Evolutionary conservation across 176 grass and related monocot species (phyloP).

Genomic region (Musa schizocarpa): DNA sequence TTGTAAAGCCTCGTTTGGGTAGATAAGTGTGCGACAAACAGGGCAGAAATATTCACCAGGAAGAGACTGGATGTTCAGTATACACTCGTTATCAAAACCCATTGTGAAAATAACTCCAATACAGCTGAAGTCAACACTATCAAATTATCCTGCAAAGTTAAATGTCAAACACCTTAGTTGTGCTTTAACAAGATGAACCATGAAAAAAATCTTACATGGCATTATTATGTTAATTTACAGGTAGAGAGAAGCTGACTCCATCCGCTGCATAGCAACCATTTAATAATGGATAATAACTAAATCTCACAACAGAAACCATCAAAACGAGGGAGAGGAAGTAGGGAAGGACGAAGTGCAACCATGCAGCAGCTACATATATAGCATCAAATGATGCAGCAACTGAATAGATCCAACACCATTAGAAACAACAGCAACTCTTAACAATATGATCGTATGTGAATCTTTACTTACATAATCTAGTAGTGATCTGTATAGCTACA

Average conservation of each 20-base stretch:
- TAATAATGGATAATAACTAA: background rate
- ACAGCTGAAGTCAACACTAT: background rate
- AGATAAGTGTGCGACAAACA: constrained; percentile 92
- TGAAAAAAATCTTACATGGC: background rate
- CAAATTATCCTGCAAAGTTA: background rate
- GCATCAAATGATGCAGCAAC: too few relatives aligned
- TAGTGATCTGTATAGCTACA: too few relatives aligned
- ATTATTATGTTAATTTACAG: background rate
- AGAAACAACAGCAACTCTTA: too few relatives aligned
- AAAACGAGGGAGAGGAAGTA: background rate
- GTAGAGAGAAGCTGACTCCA: background rate
- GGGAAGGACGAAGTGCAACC: too few relatives aligned
- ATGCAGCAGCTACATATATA: too few relatives aligned
- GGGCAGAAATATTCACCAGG: constrained; percentile 99
- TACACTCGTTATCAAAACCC: constrained; percentile 97
- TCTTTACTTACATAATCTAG: too few relatives aligned
- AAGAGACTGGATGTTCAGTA: constrained; percentile 78
- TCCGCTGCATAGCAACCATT: background rate
- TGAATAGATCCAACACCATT: too few relatives aligned
- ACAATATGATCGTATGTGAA: too few relatives aligned
- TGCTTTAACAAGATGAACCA: background rate
- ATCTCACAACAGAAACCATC: background rate
- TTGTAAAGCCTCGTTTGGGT: constrained; percentile 82
- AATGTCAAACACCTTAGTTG: background rate
- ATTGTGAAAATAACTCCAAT: constrained; percentile 24